Evolutionary conservation across 495 filamentous ascomycete genomes (phyloP).

Genomic region (Rusavskia elegans): DNA sequence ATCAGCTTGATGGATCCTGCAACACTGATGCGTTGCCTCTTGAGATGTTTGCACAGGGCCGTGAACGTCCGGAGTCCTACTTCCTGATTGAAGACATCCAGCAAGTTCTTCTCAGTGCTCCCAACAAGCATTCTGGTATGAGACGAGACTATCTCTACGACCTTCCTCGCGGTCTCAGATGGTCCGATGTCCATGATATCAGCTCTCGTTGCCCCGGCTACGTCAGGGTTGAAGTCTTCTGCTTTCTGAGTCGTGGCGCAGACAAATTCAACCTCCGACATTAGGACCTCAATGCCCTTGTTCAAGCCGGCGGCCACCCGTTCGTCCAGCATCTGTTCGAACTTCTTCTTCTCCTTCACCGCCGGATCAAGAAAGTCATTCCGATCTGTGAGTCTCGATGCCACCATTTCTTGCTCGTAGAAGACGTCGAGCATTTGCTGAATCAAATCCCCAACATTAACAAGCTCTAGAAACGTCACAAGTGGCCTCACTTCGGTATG

Average conservation of each 20-base stretch:
- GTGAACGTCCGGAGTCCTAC: slow-evolving; percentile 85
- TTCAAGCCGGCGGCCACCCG: slow-evolving; percentile 90
- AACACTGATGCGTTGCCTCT: slow-evolving; percentile 81
- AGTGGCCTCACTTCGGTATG: slow-evolving; percentile 68
- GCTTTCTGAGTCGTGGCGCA: slow-evolving; percentile 76
- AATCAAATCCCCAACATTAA: slow-evolving; percentile 96
- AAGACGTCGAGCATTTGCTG: slow-evolving; percentile 99
- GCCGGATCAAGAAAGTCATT: slow-evolving; percentile 91
- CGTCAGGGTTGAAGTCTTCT: slow-evolving; percentile 77
- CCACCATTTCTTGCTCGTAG: slow-evolving; percentile 85
- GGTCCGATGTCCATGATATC: slow-evolving; percentile 61
- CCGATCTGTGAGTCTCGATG: slow-evolving; percentile 65
- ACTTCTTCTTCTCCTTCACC: slow-evolving; percentile 88
- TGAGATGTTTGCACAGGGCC: slow-evolving; percentile 88
- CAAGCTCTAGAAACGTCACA: slow-evolving; percentile 90
- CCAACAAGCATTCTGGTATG: slow-evolving; percentile 87
- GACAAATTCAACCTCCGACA: slow-evolving; percentile 95
- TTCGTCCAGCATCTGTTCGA: slow-evolving; percentile 98
- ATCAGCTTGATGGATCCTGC: slow-evolving; percentile 87
- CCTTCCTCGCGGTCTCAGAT: slow-evolving; percentile 55
- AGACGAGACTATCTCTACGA: slow-evolving; percentile 70
- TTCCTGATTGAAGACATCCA: slow-evolving; percentile 98
- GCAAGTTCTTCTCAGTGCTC: slow-evolving; percentile 89
- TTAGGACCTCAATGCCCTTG: slow-evolving; percentile 93
- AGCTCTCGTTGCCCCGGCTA: slow-evolving; percentile 26